Conservation (phyloP, 305 asterid genomes). For the Petunia hybrid region DNA sequence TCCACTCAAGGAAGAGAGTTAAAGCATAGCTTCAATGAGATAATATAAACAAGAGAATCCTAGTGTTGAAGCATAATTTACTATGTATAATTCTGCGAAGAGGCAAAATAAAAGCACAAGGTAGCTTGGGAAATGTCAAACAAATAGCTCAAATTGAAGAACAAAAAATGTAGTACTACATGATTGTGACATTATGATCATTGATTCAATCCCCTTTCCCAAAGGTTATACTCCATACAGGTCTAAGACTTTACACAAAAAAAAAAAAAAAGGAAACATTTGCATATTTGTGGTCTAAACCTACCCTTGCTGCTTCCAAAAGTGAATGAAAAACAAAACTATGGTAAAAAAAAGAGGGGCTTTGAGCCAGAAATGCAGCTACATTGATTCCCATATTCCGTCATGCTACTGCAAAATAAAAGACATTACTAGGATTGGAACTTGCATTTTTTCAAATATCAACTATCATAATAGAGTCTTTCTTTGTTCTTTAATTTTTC, state of each 20-base stretch:
- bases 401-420: constrained; percentile 39
- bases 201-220: neutral
- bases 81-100: neutral
- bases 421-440: constrained; percentile 28
- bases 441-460: neutral
- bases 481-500: neutral
- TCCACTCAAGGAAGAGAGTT: too few species aligned
- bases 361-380: neutral
- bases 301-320: neutral
- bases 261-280: neutral
- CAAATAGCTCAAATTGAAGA: neutral
- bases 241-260: neutral
- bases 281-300: neutral
- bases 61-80: neutral
- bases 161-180: neutral
- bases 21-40: neutral
- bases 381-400: constrained; percentile 9
- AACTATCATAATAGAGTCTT: neutral
- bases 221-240: neutral
- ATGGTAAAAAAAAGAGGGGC: too few species aligned
- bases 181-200: neutral
- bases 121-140: neutral
- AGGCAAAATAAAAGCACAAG: neutral
- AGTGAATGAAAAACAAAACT: neutral
- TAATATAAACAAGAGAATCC: neutral